Evolutionary conservation across 208 protist species (phyloP).

Genomic region (Entamoeba dispar): DNA sequence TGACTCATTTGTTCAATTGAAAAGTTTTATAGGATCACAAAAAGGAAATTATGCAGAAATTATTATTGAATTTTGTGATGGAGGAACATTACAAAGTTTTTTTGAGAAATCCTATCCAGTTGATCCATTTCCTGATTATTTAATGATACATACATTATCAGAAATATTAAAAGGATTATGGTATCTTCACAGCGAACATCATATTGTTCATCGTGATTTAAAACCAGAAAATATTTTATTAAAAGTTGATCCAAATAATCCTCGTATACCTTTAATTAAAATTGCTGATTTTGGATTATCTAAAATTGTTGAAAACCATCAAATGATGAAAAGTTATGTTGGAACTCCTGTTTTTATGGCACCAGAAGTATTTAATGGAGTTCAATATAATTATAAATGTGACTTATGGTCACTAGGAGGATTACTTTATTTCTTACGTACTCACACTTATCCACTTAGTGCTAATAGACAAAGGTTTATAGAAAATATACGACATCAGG

Average conservation of each 20-base stretch:
- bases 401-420: neutral
- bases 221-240: slow-evolving; percentile 1
- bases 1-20: neutral
- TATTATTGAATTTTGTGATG: neutral
- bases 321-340: neutral
- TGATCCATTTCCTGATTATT: neutral
- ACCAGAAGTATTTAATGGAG: neutral
- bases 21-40: neutral
- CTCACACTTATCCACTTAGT: neutral
- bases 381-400: neutral
- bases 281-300: neutral
- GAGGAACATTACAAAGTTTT: neutral
- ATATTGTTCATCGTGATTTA: neutral
- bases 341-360: slow-evolving; percentile 16
- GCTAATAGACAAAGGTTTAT: neutral
- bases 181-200: neutral
- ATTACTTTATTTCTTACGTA: neutral
- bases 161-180: neutral
- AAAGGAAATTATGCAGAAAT: neutral
- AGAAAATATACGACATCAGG: neutral
- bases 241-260: neutral
- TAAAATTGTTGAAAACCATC: neutral
- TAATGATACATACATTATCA: neutral
- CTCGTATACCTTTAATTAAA: neutral
- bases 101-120: neutral